A percentile compares a stretch with the other conserved stretches of the same genome.
Conservation (phyloP, 345 rosid species). For the Pseudoturritis turrita region DNA sequence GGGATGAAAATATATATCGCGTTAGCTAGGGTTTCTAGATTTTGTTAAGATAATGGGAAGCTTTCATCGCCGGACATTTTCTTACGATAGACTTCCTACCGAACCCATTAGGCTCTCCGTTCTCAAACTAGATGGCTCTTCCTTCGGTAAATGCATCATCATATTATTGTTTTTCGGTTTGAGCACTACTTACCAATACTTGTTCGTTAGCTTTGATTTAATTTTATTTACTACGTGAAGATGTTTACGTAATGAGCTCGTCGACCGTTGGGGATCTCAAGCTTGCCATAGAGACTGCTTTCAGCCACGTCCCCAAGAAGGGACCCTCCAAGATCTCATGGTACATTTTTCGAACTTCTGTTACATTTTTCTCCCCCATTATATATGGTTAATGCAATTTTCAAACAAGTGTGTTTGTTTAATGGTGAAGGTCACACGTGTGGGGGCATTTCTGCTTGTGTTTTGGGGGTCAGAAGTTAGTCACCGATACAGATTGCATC, state of each 20-base stretch:
- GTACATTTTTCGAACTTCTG: constrained; percentile 27
- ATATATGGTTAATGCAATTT: not conserved
- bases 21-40: constrained; percentile 1
- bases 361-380: not conserved
- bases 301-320: constrained; percentile 52
- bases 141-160: constrained; percentile 48
- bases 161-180: not conserved
- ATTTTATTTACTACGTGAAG: constrained; percentile 26
- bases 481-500: constrained; percentile 51
- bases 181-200: not conserved
- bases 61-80: constrained; percentile 33
- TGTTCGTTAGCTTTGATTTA: not conserved
- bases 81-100: constrained; percentile 56
- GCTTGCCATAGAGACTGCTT: constrained; percentile 68
- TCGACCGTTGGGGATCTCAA: constrained; percentile 67
- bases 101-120: constrained; percentile 71
- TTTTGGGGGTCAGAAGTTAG: constrained; percentile 57
- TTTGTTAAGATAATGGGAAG: constrained; percentile 31
- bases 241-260: constrained; percentile 49
- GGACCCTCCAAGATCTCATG: constrained; percentile 85
- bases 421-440: constrained; percentile 66
- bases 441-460: constrained; percentile 89
- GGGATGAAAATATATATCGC: not conserved
- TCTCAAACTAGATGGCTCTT: constrained; percentile 77
- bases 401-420: not conserved